Percentiles rank a stretch among this genome's conserved stretches.
These are phyloP conservation scores for Filobasidium wieringae DNA, from an alignment of 768 basidiomycete species.

Conservation along the genomic window DNA sequence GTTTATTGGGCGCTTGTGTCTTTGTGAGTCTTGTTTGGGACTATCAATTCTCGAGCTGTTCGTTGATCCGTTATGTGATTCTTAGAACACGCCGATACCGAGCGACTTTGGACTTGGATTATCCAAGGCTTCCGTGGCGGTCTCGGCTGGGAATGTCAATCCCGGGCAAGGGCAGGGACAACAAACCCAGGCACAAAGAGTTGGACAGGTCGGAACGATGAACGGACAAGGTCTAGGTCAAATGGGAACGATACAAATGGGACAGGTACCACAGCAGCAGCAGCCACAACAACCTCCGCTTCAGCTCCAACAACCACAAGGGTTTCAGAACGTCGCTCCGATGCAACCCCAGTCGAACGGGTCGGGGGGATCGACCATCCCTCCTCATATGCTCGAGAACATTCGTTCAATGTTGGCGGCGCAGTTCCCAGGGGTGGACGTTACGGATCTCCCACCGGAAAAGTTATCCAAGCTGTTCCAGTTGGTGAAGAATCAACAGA, in stretches of 20 bases:
- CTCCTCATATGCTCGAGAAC: not conserved
- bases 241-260: not conserved
- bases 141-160: not conserved
- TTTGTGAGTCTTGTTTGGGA: conserved; percentile 1
- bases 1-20: conserved; percentile 8
- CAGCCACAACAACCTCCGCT: not conserved
- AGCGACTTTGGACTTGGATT: not conserved
- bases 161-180: not conserved
- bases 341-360: not conserved
- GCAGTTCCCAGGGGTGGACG: not conserved
- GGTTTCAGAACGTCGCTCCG: not conserved
- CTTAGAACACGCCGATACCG: too few relatives aligned
- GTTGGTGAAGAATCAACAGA: not conserved
- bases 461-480: not conserved
- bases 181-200: not conserved
- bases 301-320: not conserved
- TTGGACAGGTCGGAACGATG: not conserved
- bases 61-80: not conserved
- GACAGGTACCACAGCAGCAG: not conserved
- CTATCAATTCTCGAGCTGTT: not conserved
- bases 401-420: not conserved
- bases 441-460: not conserved
- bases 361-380: not conserved
- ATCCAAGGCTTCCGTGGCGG: not conserved
- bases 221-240: not conserved